Conservation (phyloP, 306 rosid species). For the Cucumis melo region DNA sequence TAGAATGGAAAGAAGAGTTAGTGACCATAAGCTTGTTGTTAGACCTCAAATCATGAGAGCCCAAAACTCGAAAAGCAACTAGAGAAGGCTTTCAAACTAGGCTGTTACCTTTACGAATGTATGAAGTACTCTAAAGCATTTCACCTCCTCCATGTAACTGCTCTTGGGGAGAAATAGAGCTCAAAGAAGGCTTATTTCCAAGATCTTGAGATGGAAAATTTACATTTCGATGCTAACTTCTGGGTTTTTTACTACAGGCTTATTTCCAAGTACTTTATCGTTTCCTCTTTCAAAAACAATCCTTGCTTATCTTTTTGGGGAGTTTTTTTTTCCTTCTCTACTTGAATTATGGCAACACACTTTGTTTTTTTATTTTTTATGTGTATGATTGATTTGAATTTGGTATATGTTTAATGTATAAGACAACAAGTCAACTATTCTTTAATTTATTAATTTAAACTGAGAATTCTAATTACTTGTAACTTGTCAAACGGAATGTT, state of each 20-base stretch:
- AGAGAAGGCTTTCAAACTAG: constrained; percentile 55
- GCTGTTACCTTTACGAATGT: constrained; percentile 91
- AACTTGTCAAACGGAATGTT: constrained; percentile 17
- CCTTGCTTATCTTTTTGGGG: too few species aligned
- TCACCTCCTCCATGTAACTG: constrained; percentile 31
- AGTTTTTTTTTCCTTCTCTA: constrained; percentile 12
- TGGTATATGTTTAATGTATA: constrained; percentile 7
- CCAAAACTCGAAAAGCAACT: constrained; percentile 34
- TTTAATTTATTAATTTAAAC: constrained; percentile 23
- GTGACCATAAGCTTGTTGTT: constrained; percentile 24
- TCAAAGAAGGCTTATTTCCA: constrained; percentile 23
- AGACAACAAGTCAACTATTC: constrained; percentile 21
- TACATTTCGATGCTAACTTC: constrained; percentile 57
- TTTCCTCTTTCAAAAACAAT: too few species aligned
- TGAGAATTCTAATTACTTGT: constrained; percentile 28
- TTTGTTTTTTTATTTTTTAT: constrained; percentile 18
- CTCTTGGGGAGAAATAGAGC: constrained; percentile 30
- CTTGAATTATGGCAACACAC: constrained; percentile 29
- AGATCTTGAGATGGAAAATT: constrained; percentile 13
- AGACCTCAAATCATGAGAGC: constrained; percentile 22
- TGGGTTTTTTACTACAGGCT: constrained; percentile 31
- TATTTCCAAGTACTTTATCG: too few species aligned
- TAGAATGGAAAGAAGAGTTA: constrained; percentile 17
- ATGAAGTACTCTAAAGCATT: constrained; percentile 46
- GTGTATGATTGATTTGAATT: constrained; percentile 17